These are phyloP conservation scores for Penicillium sp. DNA, from an alignment of 2,329 filamentous ascomycete species.

Conservation along the genomic window DNA sequence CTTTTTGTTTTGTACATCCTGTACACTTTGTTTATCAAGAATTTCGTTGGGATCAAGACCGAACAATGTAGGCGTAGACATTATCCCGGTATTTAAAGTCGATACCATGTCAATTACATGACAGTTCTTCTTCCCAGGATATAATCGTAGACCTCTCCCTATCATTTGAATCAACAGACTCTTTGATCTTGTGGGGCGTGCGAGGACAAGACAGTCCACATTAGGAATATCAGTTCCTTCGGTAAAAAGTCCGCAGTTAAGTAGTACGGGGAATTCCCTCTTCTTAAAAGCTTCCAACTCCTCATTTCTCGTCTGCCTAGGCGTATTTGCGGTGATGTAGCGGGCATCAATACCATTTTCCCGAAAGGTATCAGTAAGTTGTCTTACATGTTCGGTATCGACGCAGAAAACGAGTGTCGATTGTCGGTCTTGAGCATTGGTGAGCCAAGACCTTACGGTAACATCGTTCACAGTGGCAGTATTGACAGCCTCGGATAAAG, in stretches of 20 bases:
- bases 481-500: slow-evolving; percentile 81
- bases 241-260: slow-evolving; percentile 96
- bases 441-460: slow-evolving; percentile 80
- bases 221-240: slow-evolving; percentile 98
- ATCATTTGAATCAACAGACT: slow-evolving; percentile 98
- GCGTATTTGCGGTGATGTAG: slow-evolving; percentile 81
- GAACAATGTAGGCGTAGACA: slow-evolving; percentile 88
- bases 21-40: slow-evolving; percentile 61
- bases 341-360: slow-evolving; percentile 74
- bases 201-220: slow-evolving; percentile 87
- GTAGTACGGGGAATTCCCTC: slow-evolving; percentile 75
- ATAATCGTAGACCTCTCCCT: slow-evolving; percentile 81
- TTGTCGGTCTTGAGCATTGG: slow-evolving; percentile 67
- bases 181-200: slow-evolving; percentile 83
- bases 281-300: slow-evolving; percentile 71
- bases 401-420: slow-evolving; percentile 95
- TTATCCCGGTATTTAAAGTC: slow-evolving; percentile 74
- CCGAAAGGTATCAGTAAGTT: slow-evolving; percentile 72
- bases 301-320: slow-evolving; percentile 62
- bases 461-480: slow-evolving; percentile 76
- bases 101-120: slow-evolving; percentile 97
- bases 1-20: slow-evolving; percentile 56
- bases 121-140: slow-evolving; percentile 77
- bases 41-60: slow-evolving; percentile 81
- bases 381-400: slow-evolving; percentile 75